Percentiles rank a stretch among this genome's conserved stretches.
These are phyloP conservation scores for Zymoseptoria passerinii DNA, from an alignment of 2,329 filamentous ascomycete genomes.

Conservation along the genomic window DNA sequence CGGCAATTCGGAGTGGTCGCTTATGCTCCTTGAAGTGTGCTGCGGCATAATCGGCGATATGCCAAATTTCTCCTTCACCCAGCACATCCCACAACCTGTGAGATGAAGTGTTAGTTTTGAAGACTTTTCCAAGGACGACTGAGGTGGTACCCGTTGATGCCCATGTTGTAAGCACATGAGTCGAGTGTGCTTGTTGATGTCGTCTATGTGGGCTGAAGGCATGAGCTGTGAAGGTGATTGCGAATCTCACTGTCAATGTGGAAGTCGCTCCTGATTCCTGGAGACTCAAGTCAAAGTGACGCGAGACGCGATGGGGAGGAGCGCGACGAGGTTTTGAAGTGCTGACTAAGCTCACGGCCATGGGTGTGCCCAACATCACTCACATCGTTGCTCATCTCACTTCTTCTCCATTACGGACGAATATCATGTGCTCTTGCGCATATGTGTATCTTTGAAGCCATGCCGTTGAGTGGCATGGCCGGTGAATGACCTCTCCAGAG, in stretches of 20 bases:
- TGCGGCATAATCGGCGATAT: conserved; percentile 33
- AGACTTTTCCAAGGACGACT: background rate
- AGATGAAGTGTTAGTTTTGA: conserved; percentile 1
- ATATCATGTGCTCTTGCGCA: background rate
- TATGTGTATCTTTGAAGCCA: background rate
- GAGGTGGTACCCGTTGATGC: conserved; percentile 9
- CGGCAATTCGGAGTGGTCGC: conserved; percentile 34
- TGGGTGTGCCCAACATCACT: background rate
- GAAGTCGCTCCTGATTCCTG: background rate
- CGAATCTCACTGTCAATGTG: background rate
- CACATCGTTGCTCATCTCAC: background rate
- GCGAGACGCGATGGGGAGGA: background rate
- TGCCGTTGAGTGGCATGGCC: background rate
- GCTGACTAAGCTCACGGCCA: background rate
- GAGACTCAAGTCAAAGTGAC: background rate
- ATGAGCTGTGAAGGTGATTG: background rate
- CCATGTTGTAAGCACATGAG: conserved; percentile 5
- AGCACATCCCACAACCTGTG: conserved; percentile 32
- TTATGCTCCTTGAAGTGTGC: conserved; percentile 30
- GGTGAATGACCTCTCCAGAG: too few species aligned
- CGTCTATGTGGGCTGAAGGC: background rate
- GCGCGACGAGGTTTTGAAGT: background rate
- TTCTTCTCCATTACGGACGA: background rate
- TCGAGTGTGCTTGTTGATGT: background rate
- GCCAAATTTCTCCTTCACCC: conserved; percentile 29